Evolutionary conservation across 768 basidiomycete genomes (phyloP), one percentile per base, ranked within the genome.

Genomic region (Phylloporus sp.): DNA sequence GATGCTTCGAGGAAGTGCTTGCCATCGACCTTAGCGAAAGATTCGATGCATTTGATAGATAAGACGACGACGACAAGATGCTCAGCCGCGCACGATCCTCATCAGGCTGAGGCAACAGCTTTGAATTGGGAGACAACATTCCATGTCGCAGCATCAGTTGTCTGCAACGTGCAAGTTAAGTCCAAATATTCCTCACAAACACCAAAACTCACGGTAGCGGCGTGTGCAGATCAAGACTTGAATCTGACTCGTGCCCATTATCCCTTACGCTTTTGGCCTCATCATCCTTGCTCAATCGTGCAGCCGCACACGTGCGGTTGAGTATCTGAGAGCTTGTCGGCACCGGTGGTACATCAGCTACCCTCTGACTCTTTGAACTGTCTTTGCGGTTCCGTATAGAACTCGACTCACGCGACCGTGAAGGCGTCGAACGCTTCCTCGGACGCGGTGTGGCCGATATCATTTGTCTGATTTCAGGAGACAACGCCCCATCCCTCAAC

Each of bases 111-210:
- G 81, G 75, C 6, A 86, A 62, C 4, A 86, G 69, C 53, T 84
- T 85, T 1, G 85, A 86, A 53, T 77, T 72, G 0, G 85, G 82
- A 6, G 85, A 86, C 11, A 87, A 73, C 31, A 86, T 72, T 4
- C 85, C 85, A 42, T 85, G 78, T 9, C 78, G 76, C 32, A 86
- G 66, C 83, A 87, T 86, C 34, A 86, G 63, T 56, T 83, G 77
- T 1, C 85, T 86, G 55, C 9, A 49, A 47, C 13, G 11, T 4
- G 9, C 40, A 39, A 35, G 4, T 18, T 44, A n/a, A 49, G 41
- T 9, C 9, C 4, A 12, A 12, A 32, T 31, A 50, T 48, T 9
- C 48, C 43, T 31, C 39, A 35, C 47, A 44, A 50, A 12, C 50
- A n/a, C 18, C 42, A 12, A 22, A 10, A 80, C 84, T 67, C 59